Conservation (phyloP, 202 grass and related monocot genomes). For the Zoysia matrella region DNA sequence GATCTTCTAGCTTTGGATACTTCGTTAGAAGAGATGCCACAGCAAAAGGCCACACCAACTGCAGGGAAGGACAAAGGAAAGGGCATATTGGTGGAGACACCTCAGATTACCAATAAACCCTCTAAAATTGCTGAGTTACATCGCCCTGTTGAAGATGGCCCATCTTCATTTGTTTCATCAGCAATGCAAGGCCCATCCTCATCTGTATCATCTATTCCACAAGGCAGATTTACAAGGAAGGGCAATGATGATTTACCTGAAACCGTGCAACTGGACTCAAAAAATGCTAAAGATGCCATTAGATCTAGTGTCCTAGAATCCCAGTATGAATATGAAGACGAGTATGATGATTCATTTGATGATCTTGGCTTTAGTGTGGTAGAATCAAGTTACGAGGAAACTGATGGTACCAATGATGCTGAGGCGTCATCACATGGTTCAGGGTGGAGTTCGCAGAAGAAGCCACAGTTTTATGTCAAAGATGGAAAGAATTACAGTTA, state of each 20-base stretch:
- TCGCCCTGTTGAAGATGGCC: slow-evolving; percentile 45
- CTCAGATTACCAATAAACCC: slow-evolving; percentile 33
- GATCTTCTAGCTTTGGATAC: slow-evolving; percentile 83
- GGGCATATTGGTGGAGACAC: slow-evolving; percentile 63
- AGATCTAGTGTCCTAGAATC: slow-evolving; percentile 65
- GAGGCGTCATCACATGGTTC: slow-evolving; percentile 55
- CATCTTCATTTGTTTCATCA: slow-evolving; percentile 61
- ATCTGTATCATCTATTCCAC: slow-evolving; percentile 55
- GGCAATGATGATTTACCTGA: slow-evolving; percentile 55
- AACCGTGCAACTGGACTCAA: slow-evolving; percentile 61
- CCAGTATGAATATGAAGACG: slow-evolving; percentile 85
- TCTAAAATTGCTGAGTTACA: slow-evolving; percentile 44
- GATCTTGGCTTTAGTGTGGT: slow-evolving; percentile 89
- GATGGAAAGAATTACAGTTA: slow-evolving; percentile 99
- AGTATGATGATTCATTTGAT: slow-evolving; percentile 98
- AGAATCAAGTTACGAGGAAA: slow-evolving; percentile 84
- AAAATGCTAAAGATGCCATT: slow-evolving; percentile 66
- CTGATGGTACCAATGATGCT: slow-evolving; percentile 56
- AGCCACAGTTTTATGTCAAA: slow-evolving; percentile 89
- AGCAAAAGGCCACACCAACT: slow-evolving; percentile 49
- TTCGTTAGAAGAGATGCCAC: slow-evolving; percentile 74
- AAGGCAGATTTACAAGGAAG: slow-evolving; percentile 94
- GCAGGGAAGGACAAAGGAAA: slow-evolving; percentile 81
- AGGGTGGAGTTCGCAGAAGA: slow-evolving; percentile 83
- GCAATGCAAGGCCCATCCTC: slow-evolving; percentile 39